Evolutionary conservation across 192 early-diverging fungal species (phyloP).

Genomic region (Coemansia sp.): DNA sequence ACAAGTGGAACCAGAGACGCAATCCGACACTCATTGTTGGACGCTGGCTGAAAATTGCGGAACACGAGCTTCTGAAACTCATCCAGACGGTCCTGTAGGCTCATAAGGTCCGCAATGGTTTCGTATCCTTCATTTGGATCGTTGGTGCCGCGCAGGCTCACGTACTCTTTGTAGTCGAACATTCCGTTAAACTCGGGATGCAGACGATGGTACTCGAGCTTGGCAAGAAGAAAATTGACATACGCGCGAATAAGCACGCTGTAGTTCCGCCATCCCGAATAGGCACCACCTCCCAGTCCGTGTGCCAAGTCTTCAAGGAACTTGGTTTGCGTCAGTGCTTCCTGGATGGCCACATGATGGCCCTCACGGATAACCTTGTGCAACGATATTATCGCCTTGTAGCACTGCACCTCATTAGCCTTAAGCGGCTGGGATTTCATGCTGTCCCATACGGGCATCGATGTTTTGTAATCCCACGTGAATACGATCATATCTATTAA

Average conservation of each 20-base stretch:
- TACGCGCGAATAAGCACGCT: conserved; percentile 85
- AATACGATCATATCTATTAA: conserved; percentile 76
- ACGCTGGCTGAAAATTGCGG: conserved; percentile 70
- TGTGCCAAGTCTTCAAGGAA: conserved; percentile 80
- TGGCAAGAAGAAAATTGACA: conserved; percentile 82
- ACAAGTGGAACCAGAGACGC: conserved; percentile 94
- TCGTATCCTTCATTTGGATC: conserved; percentile 99
- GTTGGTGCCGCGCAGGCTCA: conserved; percentile 87
- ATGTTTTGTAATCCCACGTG: conserved; percentile 89
- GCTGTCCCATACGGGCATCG: conserved; percentile 80
- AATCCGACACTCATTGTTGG: conserved; percentile 94
- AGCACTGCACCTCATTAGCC: conserved; percentile 92
- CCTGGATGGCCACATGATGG: conserved; percentile 78
- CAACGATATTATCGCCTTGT: conserved; percentile 89
- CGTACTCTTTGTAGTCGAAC: conserved; percentile 98
- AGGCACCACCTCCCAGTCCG: conserved; percentile 31
- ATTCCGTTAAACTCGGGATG: conserved; percentile 92
- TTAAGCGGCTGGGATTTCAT: conserved; percentile 85
- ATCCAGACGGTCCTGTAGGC: conserved; percentile 87
- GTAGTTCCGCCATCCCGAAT: conserved; percentile 63
- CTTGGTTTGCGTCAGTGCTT: conserved; percentile 71
- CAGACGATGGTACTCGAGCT: conserved; percentile 87
- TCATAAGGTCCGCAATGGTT: conserved; percentile 92
- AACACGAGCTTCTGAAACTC: conserved; percentile 90
- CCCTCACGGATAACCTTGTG: conserved; percentile 97